Percentiles rank a stretch among this genome's conserved stretches.
Conservation (phyloP, 2,329 filamentous ascomycete genomes). For the Cladosporium colombiae region DNA sequence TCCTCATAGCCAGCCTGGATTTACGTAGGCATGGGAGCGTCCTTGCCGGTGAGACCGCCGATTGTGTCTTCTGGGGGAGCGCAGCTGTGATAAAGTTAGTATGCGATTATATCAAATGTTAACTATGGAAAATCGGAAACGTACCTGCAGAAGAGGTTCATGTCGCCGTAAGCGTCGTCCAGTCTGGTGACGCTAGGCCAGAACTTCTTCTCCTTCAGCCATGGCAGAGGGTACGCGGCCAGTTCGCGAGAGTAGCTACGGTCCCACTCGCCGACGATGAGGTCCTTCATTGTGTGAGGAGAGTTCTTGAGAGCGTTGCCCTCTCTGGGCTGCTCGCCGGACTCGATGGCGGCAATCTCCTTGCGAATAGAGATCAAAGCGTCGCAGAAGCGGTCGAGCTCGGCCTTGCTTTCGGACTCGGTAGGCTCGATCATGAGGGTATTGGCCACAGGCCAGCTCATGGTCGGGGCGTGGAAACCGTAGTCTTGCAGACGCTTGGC, state of each 20-base stretch:
- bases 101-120: not conserved
- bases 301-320: slow-evolving; percentile 86
- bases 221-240: slow-evolving; percentile 83
- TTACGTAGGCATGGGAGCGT: slow-evolving; percentile 35
- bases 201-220: slow-evolving; percentile 92
- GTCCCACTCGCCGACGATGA: slow-evolving; percentile 76
- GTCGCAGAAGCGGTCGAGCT: slow-evolving; percentile 91
- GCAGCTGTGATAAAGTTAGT: slow-evolving; percentile 49
- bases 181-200: slow-evolving; percentile 87
- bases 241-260: slow-evolving; percentile 77
- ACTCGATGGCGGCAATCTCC: slow-evolving; percentile 83
- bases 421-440: slow-evolving; percentile 98
- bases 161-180: slow-evolving; percentile 86
- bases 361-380: slow-evolving; percentile 81
- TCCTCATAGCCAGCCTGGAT: not conserved
- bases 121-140: slow-evolving; percentile 1
- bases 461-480: slow-evolving; percentile 94
- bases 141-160: slow-evolving; percentile 86
- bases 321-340: slow-evolving; percentile 71
- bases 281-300: slow-evolving; percentile 80
- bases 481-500: slow-evolving; percentile 97
- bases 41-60: slow-evolving; percentile 39
- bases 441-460: slow-evolving; percentile 94
- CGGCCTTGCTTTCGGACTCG: slow-evolving; percentile 86
- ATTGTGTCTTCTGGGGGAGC: slow-evolving; percentile 69